Evolutionary conservation across 2,329 filamentous ascomycete genomes (phyloP).

Genomic region (Botryosphaeria dothidea): DNA sequence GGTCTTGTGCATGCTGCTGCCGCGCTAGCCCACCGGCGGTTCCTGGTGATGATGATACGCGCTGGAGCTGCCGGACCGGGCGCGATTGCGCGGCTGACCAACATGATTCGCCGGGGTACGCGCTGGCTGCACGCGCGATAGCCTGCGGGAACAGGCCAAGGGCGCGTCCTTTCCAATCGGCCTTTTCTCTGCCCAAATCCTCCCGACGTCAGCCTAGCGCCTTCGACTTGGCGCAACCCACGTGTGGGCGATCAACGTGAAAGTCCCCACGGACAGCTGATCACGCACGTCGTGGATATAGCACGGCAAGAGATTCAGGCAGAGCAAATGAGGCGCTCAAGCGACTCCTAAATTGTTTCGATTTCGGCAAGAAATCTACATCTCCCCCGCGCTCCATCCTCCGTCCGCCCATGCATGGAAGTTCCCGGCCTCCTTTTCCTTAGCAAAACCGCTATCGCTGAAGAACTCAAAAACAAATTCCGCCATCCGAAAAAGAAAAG

Average conservation of each 20-base stretch:
- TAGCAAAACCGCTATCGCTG: slow-evolving; percentile 1
- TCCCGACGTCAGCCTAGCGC: slow-evolving; percentile 8
- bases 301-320: neutral
- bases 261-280: slow-evolving; percentile 6
- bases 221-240: neutral
- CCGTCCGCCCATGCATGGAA: slow-evolving; percentile 4
- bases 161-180: slow-evolving; percentile 4
- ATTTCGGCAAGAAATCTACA: slow-evolving; percentile 11
- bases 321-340: neutral
- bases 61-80: neutral
- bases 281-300: neutral
- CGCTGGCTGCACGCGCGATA: slow-evolving; percentile 7
- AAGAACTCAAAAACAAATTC: neutral
- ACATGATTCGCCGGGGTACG: slow-evolving; percentile 7
- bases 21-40: slow-evolving; percentile 4
- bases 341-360: neutral
- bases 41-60: slow-evolving; percentile 16
- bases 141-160: neutral
- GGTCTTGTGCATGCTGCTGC: neutral
- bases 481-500: neutral
- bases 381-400: neutral
- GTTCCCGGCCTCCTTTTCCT: neutral
- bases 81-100: neutral
- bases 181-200: neutral
- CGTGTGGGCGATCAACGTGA: neutral